Evolutionary conservation across 331 rosid species (phyloP), one percentile per base, ranked within the genome.

Genomic region (Quercus phellos): DNA sequence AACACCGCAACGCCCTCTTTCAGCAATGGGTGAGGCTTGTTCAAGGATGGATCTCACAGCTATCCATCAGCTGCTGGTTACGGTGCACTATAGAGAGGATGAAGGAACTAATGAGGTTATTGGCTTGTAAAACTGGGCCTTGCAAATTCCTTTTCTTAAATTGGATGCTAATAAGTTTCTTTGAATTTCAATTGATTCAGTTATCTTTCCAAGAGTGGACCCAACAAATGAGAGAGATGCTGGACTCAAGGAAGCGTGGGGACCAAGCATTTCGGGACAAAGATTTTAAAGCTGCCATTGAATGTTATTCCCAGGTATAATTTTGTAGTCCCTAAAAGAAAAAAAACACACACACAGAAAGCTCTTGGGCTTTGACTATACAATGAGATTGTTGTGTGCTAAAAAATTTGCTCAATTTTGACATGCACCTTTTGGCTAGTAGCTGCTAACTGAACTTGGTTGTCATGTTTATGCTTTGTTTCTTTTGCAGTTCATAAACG

Each of bases 121-220:
- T 76, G 54, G 53, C 61, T 51, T 73, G 32, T 76, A 60, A 69
- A 55, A 66, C 26, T 14, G 75, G 72, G 30, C 68, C 27, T 63
- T 74, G 73, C 59, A 68, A 19, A 18, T 77, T 59, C 34, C 78
- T 71, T 51, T 78, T 77, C 76, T 70, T 68, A 51, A 77, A 34
- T 77, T 51, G n/a, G 56, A 63, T 61, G 35, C 81, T 86, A 11
- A 84, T 58, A 78, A 38, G 42, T 86, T 77, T 70, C 70, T 74
- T 55, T 77, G 74, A 76, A 42, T 80, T 75, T 89, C 51, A 66
- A 73, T 85, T 76, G 82, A 81, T 83, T 78, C 90, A 95, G 99
- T 86, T 95, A 84, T 95, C 99, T 22, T 95, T 95, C 91, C 99
- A 95, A 91, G 99, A 95, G 88, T 95, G 99, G 99, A 95, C 99